Evolutionary conservation across 1,284 basidiomycete species (phyloP), one percentile per base, ranked within the genome.

Genomic region (Ganoderma lucidum): DNA sequence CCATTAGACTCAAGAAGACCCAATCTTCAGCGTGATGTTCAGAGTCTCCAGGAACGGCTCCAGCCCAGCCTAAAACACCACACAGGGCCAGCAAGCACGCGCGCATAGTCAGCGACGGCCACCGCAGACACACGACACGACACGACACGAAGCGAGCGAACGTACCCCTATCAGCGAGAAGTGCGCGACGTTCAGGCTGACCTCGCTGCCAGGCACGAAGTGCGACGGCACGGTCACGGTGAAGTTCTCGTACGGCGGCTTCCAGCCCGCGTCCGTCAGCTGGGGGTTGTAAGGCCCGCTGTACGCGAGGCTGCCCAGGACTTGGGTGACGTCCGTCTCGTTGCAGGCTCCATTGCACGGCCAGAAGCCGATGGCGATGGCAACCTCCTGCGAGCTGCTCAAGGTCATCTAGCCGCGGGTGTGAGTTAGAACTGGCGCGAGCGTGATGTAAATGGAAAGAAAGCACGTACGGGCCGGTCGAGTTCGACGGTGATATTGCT

Each of bases 191-290:
- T 78, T 80, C 37, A 88, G 75, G 69, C 81, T 80, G 9, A 82
- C 83, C 15, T 67, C 64, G 17, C 84, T 79, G 23, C 77, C 71
- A 4, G 37, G 71, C 41, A 56, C 63, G 51, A 81, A 70, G 41
- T 63, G 62, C 5, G 74, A 35, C 0, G 87, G 87, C 37, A 89
- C 75, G 4, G 75, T 77, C n/a, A 89, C 80, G 6, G 84, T 83
- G 72, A 87, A 86, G 76, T 88, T 88, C 76, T 88, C 81, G 75
- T 84, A 80, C 10, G 85, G 84, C 12, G 82, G 82, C 67, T 81
- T 66, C 37, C 37, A 61, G 35, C 69, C 71, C 35, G 71, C 64
- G 17, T 77, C 3, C 39, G 39, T 77, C 70, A 79, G 78, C 67
- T 81, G 61, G 0, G 86, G 86, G 19, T 78, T 69, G 76, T 81